Evolutionary conservation across 1,284 basidiomycete genomes (phyloP).

Genomic region (Puccinia brachypodii): DNA sequence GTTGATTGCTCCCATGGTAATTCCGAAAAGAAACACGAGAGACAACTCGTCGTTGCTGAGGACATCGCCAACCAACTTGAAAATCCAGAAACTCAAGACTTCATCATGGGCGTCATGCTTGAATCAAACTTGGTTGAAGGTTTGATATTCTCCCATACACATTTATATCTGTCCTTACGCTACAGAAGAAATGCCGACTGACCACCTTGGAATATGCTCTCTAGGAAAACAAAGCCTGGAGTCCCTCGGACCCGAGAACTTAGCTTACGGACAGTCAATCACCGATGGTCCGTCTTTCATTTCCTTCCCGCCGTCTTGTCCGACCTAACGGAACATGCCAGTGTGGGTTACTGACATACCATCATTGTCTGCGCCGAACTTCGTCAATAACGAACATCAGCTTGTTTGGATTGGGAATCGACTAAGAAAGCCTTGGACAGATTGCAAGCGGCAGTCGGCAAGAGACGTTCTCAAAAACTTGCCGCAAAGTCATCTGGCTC

Average conservation of each 20-base stretch:
- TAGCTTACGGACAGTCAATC: constrained; percentile 80
- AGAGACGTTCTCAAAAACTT: constrained; percentile 62
- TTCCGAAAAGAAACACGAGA: constrained; percentile 64
- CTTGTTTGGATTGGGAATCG: constrained; percentile 84
- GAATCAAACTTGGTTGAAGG: constrained; percentile 87
- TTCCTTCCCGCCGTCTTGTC: neutral
- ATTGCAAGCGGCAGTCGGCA: constrained; percentile 75
- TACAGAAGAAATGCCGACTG: neutral
- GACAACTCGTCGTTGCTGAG: constrained; percentile 63
- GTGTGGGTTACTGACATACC: constrained; percentile 49
- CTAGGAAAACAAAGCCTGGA: constrained; percentile 39
- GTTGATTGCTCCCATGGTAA: constrained; percentile 87
- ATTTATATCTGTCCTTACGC: neutral
- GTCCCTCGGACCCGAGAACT: constrained; percentile 57
- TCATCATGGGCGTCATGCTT: constrained; percentile 96
- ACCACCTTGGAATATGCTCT: neutral
- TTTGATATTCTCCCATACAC: constrained; percentile 57
- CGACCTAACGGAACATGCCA: neutral
- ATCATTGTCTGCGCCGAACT: neutral
- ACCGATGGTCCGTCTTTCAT: constrained; percentile 63
- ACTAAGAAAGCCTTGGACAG: constrained; percentile 77
- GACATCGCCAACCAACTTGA: constrained; percentile 63
- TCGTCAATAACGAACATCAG: constrained; percentile 50
- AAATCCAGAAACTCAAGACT: constrained; percentile 62
- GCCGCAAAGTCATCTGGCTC: constrained; percentile 1